phyloP scores from a whole-genome alignment of 495 filamentous ascomycete species.

The Daldinia bambusicola region DNA sequence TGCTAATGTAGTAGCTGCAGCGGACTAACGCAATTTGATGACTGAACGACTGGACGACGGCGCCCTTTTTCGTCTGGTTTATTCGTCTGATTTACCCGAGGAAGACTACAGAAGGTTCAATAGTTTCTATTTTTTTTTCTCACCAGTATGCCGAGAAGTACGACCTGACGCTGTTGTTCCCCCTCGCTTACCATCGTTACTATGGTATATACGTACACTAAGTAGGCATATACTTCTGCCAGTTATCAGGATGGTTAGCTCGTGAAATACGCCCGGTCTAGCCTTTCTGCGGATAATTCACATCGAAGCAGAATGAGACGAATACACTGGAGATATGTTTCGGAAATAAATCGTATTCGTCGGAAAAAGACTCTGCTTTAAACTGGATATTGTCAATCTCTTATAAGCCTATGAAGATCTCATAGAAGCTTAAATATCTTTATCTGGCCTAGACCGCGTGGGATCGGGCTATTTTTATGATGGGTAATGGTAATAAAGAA shows the following conservation, averaged over 20 bases:
- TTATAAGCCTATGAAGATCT: conserved; percentile 21
- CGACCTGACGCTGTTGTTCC: neutral
- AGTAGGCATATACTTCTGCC: neutral
- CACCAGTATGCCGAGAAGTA: conserved; percentile 2
- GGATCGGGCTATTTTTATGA: conserved; percentile 20
- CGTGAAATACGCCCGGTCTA: neutral
- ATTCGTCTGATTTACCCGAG: conserved; percentile 26
- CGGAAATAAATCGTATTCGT: neutral
- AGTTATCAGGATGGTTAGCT: neutral
- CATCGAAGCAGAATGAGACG: neutral
- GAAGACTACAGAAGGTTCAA: conserved; percentile 16
- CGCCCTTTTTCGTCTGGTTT: neutral
- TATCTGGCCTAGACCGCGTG: conserved; percentile 12
- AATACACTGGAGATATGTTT: no score
- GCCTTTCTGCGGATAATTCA: neutral
- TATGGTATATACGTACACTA: conserved; percentile 2
- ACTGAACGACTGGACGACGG: conserved; percentile 8
- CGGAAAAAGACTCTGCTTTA: conserved; percentile 2
- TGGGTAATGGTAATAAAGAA: conserved; percentile 1
- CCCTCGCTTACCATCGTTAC: neutral
- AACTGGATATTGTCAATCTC: conserved; percentile 26
- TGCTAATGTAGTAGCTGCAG: conserved; percentile 43
- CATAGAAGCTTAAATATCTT: conserved; percentile 19
- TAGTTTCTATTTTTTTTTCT: neutral
- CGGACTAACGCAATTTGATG: conserved; percentile 21